Conservation (phyloP, 2,329 filamentous ascomycete species). For the Albifimbria verrucaria region DNA sequence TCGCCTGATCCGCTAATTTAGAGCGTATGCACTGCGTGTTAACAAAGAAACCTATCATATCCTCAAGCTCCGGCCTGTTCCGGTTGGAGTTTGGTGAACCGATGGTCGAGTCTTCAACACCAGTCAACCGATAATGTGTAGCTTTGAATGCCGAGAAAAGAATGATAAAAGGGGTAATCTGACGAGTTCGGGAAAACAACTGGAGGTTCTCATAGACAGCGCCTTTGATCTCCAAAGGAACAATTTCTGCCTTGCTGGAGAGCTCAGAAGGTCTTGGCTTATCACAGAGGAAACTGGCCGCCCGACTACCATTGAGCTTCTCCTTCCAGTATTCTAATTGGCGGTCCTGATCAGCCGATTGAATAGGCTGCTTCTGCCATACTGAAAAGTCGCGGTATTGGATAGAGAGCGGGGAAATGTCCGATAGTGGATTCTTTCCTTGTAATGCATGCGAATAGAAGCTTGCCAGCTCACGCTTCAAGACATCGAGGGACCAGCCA, state of each 20-base stretch:
- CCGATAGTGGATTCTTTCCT: conserved; percentile 4
- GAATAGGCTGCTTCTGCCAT: conserved; percentile 11
- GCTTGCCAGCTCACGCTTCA: conserved; percentile 6
- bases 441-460: conserved; percentile 2
- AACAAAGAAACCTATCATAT: neutral
- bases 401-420: conserved; percentile 12
- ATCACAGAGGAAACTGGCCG: conserved; percentile 9
- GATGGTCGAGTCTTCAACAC: neutral
- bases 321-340: conserved; percentile 7
- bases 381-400: conserved; percentile 16
- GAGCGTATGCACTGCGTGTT: neutral
- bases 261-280: conserved; percentile 6
- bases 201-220: neutral
- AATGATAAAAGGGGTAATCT: conserved; percentile 3
- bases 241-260: conserved; percentile 1
- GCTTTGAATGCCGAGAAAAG: neutral
- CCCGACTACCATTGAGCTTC: conserved; percentile 6
- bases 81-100: neutral
- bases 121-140: neutral
- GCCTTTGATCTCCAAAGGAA: neutral
- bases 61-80: neutral
- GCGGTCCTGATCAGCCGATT: neutral
- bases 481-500: conserved; percentile 13
- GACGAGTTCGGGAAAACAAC: neutral
- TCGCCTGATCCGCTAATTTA: neutral